Evolutionary conservation across 441 rosid genomes (phyloP), one percentile per base, ranked within the genome.

Genomic region (Geranium incanum): DNA sequence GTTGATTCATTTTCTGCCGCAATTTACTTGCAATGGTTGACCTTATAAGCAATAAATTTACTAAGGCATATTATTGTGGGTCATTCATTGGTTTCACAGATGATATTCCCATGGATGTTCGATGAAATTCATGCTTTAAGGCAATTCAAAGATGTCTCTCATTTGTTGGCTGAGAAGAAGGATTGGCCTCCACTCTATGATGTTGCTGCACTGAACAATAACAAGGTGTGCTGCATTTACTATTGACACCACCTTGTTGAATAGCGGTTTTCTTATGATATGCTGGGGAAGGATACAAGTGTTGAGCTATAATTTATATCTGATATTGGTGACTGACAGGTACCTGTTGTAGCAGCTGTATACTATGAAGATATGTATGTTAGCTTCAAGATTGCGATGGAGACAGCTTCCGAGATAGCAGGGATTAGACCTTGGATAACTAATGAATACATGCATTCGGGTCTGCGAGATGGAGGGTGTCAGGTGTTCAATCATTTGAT

Each of bases 71-170:
- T 21, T 9, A 9, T 45, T 13, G n/a, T 45, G 9, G 52, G 52
- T 12, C 52, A 28, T 43, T 70, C 67, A 52, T 60, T 73, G 64
- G 72, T 74, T 70, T 33, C 68, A 59, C 80, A 95, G 97, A 95
- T 92, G 96, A 89, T 92, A 70, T 90, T 89, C 74, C 96, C 97
- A 16, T 92, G 99, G 97, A 59, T 45, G 96, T 90, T 92, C 75
- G 97, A 92, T 69, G 97, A 95, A 79, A 80, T 90, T 79, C 84
- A 86, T 72, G 83, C 85, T 50, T 79, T 95, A 85, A 89, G 81
- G 68, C 88, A 82, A 57, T 90, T 88, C 70, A 90, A 88, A 82
- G 87, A 76, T 39, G 88, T 86, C 11, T 89, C 94, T 36, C 70
- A 85, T 70, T 64, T 89, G 75, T 82, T 94, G 72, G 91, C 97